Evolutionary conservation across 345 rosid genomes (phyloP).

Genomic region (Psidium guajava): DNA sequence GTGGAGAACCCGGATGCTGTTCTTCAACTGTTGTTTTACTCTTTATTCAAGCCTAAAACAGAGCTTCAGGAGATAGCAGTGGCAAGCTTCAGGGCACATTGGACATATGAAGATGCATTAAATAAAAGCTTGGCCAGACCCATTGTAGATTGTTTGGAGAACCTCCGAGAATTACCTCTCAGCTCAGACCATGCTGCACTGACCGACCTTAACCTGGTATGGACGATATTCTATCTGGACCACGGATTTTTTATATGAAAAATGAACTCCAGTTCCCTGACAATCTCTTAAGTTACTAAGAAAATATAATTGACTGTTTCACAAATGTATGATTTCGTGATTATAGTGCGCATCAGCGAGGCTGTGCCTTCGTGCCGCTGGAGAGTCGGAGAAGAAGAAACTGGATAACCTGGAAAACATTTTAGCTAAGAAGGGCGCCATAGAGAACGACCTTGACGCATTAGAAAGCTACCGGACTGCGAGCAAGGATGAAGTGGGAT

Average conservation of each 20-base stretch:
- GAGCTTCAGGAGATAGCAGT: background rate
- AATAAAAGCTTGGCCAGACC: constrained; percentile 9
- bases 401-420: constrained; percentile 7
- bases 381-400: constrained; percentile 44
- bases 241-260: background rate
- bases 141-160: constrained; percentile 6
- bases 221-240: background rate
- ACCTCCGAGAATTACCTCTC: constrained; percentile 22
- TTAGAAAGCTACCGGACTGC: constrained; percentile 20
- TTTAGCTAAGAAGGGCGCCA: constrained; percentile 6
- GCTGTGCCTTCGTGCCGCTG: constrained; percentile 43
- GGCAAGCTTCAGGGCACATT: background rate
- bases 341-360: background rate
- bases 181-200: constrained; percentile 18
- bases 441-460: background rate
- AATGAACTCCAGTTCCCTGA: background rate
- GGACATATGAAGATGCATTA: background rate
- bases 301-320: background rate
- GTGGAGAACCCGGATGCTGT: background rate
- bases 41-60: background rate
- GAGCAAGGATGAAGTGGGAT: constrained; percentile 26
- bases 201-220: constrained; percentile 59
- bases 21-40: constrained; percentile 1
- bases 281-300: background rate
- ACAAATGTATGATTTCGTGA: background rate